A percentile compares a stretch with the other conserved stretches of the same genome.
phyloP scores from a whole-genome alignment of 1,284 basidiomycete genomes.

The Cystobasidium pallidum region DNA sequence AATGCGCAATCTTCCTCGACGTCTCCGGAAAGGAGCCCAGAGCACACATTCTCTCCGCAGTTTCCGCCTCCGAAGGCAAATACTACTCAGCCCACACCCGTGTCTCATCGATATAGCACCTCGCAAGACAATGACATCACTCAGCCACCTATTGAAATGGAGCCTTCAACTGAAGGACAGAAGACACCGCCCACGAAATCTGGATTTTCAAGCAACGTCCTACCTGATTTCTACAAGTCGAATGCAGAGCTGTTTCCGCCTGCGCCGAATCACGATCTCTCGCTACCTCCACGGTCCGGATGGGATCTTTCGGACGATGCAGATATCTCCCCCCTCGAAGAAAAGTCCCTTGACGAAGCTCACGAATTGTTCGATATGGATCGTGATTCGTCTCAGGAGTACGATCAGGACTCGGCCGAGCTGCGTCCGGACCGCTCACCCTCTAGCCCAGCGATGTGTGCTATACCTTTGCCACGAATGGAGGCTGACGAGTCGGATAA shows the following conservation, averaged over 20 bases:
- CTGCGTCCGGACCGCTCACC: slow-evolving; percentile 9
- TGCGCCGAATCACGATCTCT: slow-evolving; percentile 30
- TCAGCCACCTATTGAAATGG: background rate
- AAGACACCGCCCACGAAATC: background rate
- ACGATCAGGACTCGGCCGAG: slow-evolving; percentile 9
- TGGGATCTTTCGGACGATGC: slow-evolving; percentile 37
- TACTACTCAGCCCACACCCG: background rate
- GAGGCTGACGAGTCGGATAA: background rate
- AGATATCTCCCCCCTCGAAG: slow-evolving; percentile 26
- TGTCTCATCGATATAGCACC: background rate
- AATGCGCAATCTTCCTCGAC: background rate
- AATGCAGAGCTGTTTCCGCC: slow-evolving; percentile 17
- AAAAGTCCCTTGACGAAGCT: slow-evolving; percentile 18
- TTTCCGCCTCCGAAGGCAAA: background rate
- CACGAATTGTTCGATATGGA: slow-evolving; percentile 6
- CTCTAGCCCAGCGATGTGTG: slow-evolving; percentile 22
- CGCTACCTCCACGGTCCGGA: slow-evolving; percentile 34
- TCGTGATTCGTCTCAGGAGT: background rate
- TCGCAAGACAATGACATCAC: background rate
- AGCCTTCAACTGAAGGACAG: background rate
- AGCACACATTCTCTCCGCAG: background rate
- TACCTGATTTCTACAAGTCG: background rate
- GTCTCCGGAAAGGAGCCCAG: background rate
- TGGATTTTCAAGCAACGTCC: background rate
- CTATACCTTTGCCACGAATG: slow-evolving; percentile 26